Evolutionary conservation across 2,329 filamentous ascomycete genomes (phyloP).

Genomic region (Elsinoe australis): DNA sequence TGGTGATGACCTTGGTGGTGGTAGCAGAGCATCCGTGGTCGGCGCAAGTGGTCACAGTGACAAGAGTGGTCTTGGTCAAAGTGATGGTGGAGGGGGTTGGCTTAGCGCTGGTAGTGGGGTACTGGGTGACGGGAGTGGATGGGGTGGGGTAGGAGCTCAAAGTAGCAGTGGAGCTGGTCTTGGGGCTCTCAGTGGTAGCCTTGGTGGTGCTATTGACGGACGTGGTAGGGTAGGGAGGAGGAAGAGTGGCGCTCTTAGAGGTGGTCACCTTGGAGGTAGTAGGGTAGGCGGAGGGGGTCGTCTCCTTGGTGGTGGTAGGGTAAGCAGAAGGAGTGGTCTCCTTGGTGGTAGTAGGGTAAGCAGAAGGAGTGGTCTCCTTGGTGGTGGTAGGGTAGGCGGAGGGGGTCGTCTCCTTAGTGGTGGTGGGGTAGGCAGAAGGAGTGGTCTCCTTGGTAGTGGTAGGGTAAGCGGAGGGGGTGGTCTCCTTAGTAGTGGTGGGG

Average conservation of each 20-base stretch:
- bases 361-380: neutral
- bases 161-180: neutral
- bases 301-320: neutral
- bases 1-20: constrained; percentile 1
- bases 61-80: neutral
- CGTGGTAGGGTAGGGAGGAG: neutral
- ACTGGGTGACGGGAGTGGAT: neutral
- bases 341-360: neutral
- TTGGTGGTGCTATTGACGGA: neutral
- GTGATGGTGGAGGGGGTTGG: constrained; percentile 1
- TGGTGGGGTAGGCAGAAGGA: neutral
- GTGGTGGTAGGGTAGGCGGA: neutral
- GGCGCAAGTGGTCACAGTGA: constrained; percentile 7
- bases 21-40: neutral
- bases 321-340: neutral
- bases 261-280: neutral
- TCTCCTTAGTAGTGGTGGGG: neutral
- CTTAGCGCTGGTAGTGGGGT: neutral
- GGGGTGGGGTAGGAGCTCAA: neutral
- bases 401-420: neutral
- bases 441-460: constrained; percentile 1
- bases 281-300: neutral
- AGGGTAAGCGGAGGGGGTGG: neutral
- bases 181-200: neutral
- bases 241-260: too few relatives aligned